Evolutionary conservation across 768 basidiomycete species (phyloP), one percentile per base, ranked within the genome.

Genomic region (Macrolepiota albuminosa): DNA sequence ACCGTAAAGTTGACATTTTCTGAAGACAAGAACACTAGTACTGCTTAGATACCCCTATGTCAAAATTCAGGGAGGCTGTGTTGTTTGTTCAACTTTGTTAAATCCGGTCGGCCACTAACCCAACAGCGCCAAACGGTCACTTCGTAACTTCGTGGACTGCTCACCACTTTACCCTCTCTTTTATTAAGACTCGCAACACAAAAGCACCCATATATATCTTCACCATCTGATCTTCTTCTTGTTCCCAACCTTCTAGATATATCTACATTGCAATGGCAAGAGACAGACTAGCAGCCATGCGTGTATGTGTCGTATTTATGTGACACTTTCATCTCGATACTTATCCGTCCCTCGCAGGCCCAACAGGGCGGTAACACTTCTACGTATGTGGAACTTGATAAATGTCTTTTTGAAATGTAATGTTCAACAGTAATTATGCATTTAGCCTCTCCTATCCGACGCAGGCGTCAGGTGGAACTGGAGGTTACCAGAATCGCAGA

Each of bases 251-350:
- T 65, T 58, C 59, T 54, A 54, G 54, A 52, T 63, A 63, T 70
- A 51, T 37, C 56, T 59, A 65, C 61, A 70, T 64, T 64, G 73
- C 67, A 66, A 89, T 92, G 87, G 91, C 93, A 64, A 86, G 93
- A 84, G 93, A 95, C 78, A 85, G 93, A 81, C 83, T 95, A 64
- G 93, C 91, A 67, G 90, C 88, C 63, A 84, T 90, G 85, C 84
- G 91, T 77, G 90, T 91, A 60, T 60, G 85, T 67, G 33, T 53
- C 57, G 63, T 61, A n/a, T 42, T 36, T 37, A 37, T 52, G 42
- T 21, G 45, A 47, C 43, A 47, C 58, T 26, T 60, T 52, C 53
- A 40, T 31, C n/a, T 39, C 6, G 52, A 53, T 54, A 39, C 64
- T 46, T 50, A 57, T 62, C 47, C 33, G 37, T 50, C 26, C 39